Conservation (phyloP, 768 basidiomycete species). For the Tricholoma saponaceum region DNA sequence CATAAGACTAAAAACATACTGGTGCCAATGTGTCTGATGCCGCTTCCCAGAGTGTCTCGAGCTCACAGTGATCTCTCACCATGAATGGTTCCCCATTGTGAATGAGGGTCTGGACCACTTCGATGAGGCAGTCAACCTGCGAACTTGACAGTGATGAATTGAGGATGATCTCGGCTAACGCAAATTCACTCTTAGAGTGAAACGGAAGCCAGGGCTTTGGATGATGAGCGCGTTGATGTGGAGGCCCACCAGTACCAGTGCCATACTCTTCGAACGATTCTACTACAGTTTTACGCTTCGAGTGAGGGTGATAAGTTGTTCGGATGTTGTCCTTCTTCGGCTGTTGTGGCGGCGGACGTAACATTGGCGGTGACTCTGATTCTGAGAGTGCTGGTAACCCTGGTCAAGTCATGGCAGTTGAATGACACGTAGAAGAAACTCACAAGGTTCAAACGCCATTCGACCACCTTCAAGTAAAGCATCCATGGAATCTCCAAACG, state of each 20-base stretch:
- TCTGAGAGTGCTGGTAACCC: neutral
- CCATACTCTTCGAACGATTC: neutral
- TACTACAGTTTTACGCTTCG: neutral
- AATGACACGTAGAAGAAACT: too few species aligned
- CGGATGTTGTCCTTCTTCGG: neutral
- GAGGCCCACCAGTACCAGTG: neutral
- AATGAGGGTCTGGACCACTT: neutral
- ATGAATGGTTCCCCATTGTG: neutral
- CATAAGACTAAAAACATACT: neutral
- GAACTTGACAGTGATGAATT: neutral
- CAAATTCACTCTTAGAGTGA: neutral
- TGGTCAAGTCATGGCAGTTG: too few species aligned
- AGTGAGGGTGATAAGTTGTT: constrained; percentile 1
- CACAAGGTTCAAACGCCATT: too few species aligned
- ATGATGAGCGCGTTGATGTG: neutral
- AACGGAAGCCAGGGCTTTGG: constrained; percentile 2
- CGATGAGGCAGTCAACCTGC: neutral
- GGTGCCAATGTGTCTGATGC: neutral
- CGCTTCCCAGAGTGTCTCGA: neutral
- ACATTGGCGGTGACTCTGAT: neutral
- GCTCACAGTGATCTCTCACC: neutral
- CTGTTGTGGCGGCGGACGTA: neutral
- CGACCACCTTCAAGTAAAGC: too few species aligned
- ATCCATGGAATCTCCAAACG: too few species aligned
- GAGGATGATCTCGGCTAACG: neutral